A percentile compares a stretch with the other conserved stretches of the same genome.
Conservation (phyloP, 441 rosid species). For the Gossypium armourianum region DNA sequence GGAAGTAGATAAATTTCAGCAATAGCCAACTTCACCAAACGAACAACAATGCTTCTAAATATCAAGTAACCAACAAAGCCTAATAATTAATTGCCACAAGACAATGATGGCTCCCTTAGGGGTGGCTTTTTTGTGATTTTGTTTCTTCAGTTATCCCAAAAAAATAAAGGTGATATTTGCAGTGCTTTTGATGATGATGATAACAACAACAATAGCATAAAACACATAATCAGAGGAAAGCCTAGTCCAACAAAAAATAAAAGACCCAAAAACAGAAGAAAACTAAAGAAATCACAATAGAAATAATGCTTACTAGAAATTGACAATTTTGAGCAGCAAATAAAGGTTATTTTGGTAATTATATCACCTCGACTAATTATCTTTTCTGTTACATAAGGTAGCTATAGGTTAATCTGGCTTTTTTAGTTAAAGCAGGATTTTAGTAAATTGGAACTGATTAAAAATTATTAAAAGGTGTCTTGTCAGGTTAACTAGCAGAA, state of each 20-base stretch:
- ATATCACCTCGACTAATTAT: background rate
- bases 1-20: background rate
- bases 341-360: background rate
- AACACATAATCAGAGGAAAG: background rate
- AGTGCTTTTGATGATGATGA: background rate
- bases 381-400: background rate
- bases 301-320: constrained; percentile 2
- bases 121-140: background rate
- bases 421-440: constrained; percentile 4
- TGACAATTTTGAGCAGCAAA: background rate
- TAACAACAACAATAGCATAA: background rate
- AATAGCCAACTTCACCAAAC: background rate
- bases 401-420: background rate
- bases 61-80: background rate
- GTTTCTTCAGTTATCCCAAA: background rate
- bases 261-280: background rate
- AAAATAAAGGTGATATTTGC: background rate
- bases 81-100: background rate
- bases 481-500: background rate
- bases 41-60: constrained; percentile 7
- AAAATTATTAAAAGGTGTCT: background rate
- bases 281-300: background rate
- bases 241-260: background rate
- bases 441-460: background rate
- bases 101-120: background rate